Percentiles rank a stretch among this genome's conserved stretches.
Evolutionary conservation across 2,329 filamentous ascomycete genomes (phyloP).

Genomic region (Fusarium newnesense): DNA sequence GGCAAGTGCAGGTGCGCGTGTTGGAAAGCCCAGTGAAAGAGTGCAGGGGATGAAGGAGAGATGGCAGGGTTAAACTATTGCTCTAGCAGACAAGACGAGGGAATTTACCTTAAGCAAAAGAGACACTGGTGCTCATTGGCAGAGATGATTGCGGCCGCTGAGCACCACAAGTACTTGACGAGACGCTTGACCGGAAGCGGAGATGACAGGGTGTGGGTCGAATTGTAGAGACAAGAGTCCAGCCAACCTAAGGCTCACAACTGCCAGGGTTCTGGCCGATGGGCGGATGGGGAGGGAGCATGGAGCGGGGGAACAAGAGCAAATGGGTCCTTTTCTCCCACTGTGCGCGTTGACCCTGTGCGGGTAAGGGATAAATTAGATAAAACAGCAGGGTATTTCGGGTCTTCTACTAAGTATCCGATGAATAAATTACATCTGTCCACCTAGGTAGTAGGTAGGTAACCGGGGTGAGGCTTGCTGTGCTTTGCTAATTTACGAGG

Average conservation of each 20-base stretch:
- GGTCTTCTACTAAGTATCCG: not conserved
- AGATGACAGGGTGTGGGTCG: conserved; percentile 37
- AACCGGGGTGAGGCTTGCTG: conserved; percentile 10
- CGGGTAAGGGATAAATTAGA: conserved; percentile 21
- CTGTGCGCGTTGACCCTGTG: conserved; percentile 9
- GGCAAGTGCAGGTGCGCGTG: conserved; percentile 37
- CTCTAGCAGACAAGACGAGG: conserved; percentile 27
- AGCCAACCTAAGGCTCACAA: conserved; percentile 17
- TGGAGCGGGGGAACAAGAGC: conserved; percentile 33
- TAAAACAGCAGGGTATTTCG: conserved; percentile 10
- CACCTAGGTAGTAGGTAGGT: not conserved
- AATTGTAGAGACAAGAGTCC: conserved; percentile 27
- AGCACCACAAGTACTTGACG: conserved; percentile 45
- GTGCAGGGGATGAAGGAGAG: conserved; percentile 11
- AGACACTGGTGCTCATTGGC: conserved; percentile 33
- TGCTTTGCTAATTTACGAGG: conserved; percentile 19
- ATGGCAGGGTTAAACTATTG: conserved; percentile 10
- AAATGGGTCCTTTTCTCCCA: conserved; percentile 24
- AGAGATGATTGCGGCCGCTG: conserved; percentile 26
- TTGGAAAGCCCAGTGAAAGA: conserved; percentile 30
- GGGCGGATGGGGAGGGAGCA: conserved; percentile 32
- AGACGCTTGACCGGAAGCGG: conserved; percentile 44
- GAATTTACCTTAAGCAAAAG: conserved; percentile 37
- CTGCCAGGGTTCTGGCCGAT: conserved; percentile 29
- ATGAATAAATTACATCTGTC: not conserved